Evolutionary conservation across 1,284 basidiomycete species (phyloP).

Genomic region (Rhodotorula mucilaginosa): DNA sequence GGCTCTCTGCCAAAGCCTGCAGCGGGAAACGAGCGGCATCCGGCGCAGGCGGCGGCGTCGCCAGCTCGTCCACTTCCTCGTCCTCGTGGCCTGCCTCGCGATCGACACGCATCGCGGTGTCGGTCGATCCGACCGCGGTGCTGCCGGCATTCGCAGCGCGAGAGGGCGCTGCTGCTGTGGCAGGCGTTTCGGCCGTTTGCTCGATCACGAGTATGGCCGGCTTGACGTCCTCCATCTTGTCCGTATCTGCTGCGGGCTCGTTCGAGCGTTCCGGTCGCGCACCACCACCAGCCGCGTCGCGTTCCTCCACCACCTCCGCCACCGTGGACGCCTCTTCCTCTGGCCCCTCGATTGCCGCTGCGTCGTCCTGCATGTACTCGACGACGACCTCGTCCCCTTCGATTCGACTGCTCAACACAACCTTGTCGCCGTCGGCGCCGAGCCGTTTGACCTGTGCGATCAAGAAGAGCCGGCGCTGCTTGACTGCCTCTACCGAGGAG

Average conservation of each 20-base stretch:
- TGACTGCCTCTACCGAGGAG: not conserved
- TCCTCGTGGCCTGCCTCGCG: not conserved
- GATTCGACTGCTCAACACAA: not conserved
- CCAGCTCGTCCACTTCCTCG: constrained; percentile 12
- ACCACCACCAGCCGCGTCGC: not conserved
- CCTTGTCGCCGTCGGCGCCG: not conserved
- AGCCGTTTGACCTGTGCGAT: not conserved
- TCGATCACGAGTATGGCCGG: not conserved
- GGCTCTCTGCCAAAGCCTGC: constrained; percentile 1
- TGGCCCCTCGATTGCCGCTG: not conserved
- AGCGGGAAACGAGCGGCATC: constrained; percentile 18
- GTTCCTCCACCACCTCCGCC: not conserved
- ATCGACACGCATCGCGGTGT: not conserved
- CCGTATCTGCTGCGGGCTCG: not conserved
- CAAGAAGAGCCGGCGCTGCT: not conserved
- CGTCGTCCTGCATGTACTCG: constrained; percentile 7
- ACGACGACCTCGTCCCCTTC: not conserved
- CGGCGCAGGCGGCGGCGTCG: constrained; percentile 3
- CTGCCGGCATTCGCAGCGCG: not conserved
- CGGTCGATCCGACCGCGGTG: not conserved
- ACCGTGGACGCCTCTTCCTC: too few relatives aligned
- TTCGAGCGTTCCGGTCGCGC: not conserved
- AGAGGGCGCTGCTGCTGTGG: too few relatives aligned
- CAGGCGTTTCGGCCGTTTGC: not conserved
- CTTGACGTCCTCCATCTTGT: constrained; percentile 8